phyloP scores from a whole-genome alignment of 768 basidiomycete species.

The Collybia sordida region DNA sequence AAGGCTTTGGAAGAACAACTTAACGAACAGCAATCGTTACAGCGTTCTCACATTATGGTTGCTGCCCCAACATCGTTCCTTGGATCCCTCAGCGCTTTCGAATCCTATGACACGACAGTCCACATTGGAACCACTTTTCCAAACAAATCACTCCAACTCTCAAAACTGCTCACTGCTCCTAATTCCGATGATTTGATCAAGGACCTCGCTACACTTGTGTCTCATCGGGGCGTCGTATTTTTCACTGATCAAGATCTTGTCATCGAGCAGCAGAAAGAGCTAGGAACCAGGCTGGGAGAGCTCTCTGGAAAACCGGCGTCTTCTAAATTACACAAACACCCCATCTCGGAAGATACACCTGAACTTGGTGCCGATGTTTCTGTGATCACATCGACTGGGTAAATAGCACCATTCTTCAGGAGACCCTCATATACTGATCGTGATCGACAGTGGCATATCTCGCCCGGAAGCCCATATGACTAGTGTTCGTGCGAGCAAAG shows the following conservation, averaged over 20 bases:
- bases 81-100: slow-evolving; percentile 34
- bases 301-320: slow-evolving; percentile 47
- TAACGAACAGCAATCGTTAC: too few species aligned
- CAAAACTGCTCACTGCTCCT: slow-evolving; percentile 38
- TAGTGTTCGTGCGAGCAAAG: slow-evolving; percentile 36
- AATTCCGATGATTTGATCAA: slow-evolving; percentile 51
- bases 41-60: slow-evolving; percentile 16
- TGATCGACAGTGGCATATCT: slow-evolving; percentile 33
- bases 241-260: slow-evolving; percentile 55
- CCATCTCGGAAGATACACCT: slow-evolving; percentile 46
- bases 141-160: slow-evolving; percentile 42
- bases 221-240: slow-evolving; percentile 64
- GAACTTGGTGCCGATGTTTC: slow-evolving; percentile 55
- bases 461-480: slow-evolving; percentile 26
- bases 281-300: slow-evolving; percentile 48
- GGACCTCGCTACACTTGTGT: slow-evolving; percentile 53
- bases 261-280: slow-evolving; percentile 48
- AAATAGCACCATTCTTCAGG: slow-evolving; percentile 5
- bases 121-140: slow-evolving; percentile 58
- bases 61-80: slow-evolving; percentile 26
- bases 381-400: slow-evolving; percentile 49
- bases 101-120: slow-evolving; percentile 44
- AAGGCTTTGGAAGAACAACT: too few species aligned
- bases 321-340: slow-evolving; percentile 55
- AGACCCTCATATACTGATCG: not conserved